phyloP scores from a whole-genome alignment of 176 grass and related monocot species.

The Secale cereale region DNA sequence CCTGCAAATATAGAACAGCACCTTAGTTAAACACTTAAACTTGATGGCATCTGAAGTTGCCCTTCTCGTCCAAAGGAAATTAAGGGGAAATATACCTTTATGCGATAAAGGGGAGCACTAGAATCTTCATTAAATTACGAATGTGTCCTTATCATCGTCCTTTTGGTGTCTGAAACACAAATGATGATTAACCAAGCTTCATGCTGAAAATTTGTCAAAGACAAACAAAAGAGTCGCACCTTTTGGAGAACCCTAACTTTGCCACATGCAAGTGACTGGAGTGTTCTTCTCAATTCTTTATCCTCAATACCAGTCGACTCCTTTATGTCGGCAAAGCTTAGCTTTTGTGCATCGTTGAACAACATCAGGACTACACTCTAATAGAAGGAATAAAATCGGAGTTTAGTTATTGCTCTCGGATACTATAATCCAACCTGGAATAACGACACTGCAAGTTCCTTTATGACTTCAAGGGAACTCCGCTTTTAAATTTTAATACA shows the following conservation, averaged over 20 bases:
- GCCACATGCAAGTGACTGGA: constrained; percentile 97
- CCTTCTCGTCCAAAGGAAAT: not conserved
- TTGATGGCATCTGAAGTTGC: not conserved
- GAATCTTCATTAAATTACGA: constrained; percentile 94
- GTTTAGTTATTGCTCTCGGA: not conserved
- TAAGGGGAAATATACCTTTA: constrained; percentile 64
- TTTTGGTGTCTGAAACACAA: constrained; percentile 81
- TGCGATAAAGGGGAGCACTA: constrained; percentile 90
- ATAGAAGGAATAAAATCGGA: constrained; percentile 20
- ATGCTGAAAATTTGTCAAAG: constrained; percentile 19
- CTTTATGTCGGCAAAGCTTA: constrained; percentile 89
- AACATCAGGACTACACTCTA: constrained; percentile 96
- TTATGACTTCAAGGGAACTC: constrained; percentile 97
- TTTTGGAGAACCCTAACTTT: constrained; percentile 98
- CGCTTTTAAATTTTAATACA: constrained; percentile 95
- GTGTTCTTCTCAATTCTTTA: constrained; percentile 97
- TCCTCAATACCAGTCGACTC: constrained; percentile 94
- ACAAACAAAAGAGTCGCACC: constrained; percentile 44
- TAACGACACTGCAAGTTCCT: constrained; percentile 97
- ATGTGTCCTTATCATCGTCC: constrained; percentile 91
- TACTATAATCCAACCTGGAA: constrained; percentile 65
- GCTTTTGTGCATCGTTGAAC: constrained; percentile 93
- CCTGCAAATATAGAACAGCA: constrained; percentile 48
- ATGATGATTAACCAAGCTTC: constrained; percentile 16
- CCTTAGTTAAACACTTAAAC: constrained; percentile 29